Evolutionary conservation across 1,284 basidiomycete genomes (phyloP), one percentile per base, ranked within the genome.

Genomic region (Serendipita sp.): DNA sequence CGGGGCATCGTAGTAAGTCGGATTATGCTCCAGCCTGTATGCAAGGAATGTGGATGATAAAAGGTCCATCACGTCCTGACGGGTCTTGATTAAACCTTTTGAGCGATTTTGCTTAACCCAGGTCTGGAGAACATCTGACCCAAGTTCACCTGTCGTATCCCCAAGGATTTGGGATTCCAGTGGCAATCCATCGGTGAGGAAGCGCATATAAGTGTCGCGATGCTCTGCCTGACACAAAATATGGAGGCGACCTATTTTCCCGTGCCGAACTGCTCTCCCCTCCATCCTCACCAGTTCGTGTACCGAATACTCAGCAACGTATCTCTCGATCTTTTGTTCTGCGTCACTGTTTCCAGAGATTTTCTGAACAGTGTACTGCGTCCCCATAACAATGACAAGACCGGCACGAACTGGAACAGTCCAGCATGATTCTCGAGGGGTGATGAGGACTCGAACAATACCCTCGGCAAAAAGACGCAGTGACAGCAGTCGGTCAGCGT

Each of bases 221-320:
- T 84, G 80, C 72, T 96, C 90, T 30, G 84, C 77, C 71, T 93
- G 90, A 72, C 93, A 94, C 74, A 98, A 88, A 64, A 98, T 74
- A 69, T 87, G 80, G 76, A 91, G 95, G 65, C 79, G 79, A 0
- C 90, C 92, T 17, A 74, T 70, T 34, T 75, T 77, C 13, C 77
- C 74, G 68, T 85, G 86, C 53, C 80, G 80, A 55, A 87, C 80
- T 0, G 93, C 93, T 30, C 85, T 82, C 60, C 91, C 85, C 73
- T 98, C 93, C 91, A 99, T 97, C 64, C 84, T 84, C 61, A 90
- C 84, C 53, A 99, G 74, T 69, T 98, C 94, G 35, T 82, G 78
- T 38, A 93, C 75, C 0, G 77, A 74, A 71, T 99, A 99, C 70
- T 93, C 90, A 60, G 80, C 79, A 55, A 93, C 70, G 67, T 87